Conservation (phyloP, 257 asterid species). For the Solanum megistacrolobum region DNA sequence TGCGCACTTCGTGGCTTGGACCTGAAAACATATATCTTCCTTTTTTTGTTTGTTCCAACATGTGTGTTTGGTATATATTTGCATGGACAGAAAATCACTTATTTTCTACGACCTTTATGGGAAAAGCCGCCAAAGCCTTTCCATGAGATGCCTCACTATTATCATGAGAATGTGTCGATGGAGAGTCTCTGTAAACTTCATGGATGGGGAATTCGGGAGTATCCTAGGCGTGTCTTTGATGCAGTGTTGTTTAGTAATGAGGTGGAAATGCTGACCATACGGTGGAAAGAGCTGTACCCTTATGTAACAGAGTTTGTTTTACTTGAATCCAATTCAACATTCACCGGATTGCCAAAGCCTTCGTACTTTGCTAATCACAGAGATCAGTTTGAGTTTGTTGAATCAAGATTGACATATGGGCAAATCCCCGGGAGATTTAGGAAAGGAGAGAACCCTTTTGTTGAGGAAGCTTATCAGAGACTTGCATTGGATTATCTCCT, state of each 20-base stretch:
- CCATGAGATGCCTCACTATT: constrained; percentile 70
- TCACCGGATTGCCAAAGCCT: constrained; percentile 70
- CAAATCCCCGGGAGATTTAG: constrained; percentile 63
- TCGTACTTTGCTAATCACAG: constrained; percentile 35
- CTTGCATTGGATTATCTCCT: constrained; percentile 75
- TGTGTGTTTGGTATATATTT: constrained; percentile 38
- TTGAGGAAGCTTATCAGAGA: constrained; percentile 83
- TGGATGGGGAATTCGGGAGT: constrained; percentile 73
- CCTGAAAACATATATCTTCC: constrained; percentile 40
- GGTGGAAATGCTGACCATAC: constrained; percentile 54
- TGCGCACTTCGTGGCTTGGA: constrained; percentile 57
- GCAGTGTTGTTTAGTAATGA: constrained; percentile 79
- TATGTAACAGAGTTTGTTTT: constrained; percentile 61
- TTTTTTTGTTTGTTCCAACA: constrained; percentile 48
- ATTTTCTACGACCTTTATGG: constrained; percentile 74
- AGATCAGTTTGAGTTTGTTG: constrained; percentile 50
- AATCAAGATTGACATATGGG: constrained; percentile 64
- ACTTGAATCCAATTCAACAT: constrained; percentile 79
- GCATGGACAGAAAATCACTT: constrained; percentile 78
- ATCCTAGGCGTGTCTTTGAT: constrained; percentile 78
- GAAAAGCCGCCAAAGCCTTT: constrained; percentile 75
- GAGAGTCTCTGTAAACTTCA: constrained; percentile 69
- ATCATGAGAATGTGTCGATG: constrained; percentile 73
- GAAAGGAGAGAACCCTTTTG: constrained; percentile 69
- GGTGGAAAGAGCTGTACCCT: constrained; percentile 80